Conservation (phyloP, 2,329 filamentous ascomycete genomes). For the Curvularia spicifera region DNA sequence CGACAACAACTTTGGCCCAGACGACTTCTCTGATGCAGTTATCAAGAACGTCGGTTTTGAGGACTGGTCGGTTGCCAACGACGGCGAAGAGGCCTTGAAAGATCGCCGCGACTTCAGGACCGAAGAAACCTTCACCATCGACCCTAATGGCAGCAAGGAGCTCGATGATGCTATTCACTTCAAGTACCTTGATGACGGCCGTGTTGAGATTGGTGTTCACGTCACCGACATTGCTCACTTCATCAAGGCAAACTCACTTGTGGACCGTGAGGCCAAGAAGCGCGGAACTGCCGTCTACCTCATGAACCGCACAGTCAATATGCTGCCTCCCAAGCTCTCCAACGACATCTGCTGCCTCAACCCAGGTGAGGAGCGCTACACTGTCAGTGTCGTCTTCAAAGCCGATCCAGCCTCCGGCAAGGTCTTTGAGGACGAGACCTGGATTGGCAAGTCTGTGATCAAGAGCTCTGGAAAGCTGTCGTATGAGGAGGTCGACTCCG, state of each 20-base stretch:
- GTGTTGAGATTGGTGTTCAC: slow-evolving; percentile 93
- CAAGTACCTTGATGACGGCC: slow-evolving; percentile 80
- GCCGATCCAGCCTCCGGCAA: slow-evolving; percentile 81
- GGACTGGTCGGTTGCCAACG: slow-evolving; percentile 85
- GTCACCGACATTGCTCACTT: slow-evolving; percentile 96
- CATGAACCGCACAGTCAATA: slow-evolving; percentile 84
- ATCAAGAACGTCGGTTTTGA: slow-evolving; percentile 90
- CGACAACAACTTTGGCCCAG: slow-evolving; percentile 98
- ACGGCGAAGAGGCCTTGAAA: slow-evolving; percentile 75
- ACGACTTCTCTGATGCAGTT: slow-evolving; percentile 97
- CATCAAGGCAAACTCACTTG: slow-evolving; percentile 92
- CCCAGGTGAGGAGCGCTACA: slow-evolving; percentile 86
- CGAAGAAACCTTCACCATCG: slow-evolving; percentile 89
- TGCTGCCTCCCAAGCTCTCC: slow-evolving; percentile 86
- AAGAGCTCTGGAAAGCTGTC: slow-evolving; percentile 87
- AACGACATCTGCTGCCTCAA: slow-evolving; percentile 86
- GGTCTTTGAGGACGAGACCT: slow-evolving; percentile 83
- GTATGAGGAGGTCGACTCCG: slow-evolving; percentile 84
- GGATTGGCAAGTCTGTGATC: slow-evolving; percentile 92
- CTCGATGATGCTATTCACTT: slow-evolving; percentile 93
- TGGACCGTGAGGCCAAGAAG: slow-evolving; percentile 97
- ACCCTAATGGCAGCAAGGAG: slow-evolving; percentile 85
- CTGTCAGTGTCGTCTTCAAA: slow-evolving; percentile 91
- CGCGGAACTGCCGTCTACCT: slow-evolving; percentile 94
- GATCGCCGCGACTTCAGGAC: slow-evolving; percentile 87